Evolutionary conservation across 2,329 filamentous ascomycete species (phyloP), one percentile per base, ranked within the genome.

Genomic region (Aspergillus pseudonomiae): DNA sequence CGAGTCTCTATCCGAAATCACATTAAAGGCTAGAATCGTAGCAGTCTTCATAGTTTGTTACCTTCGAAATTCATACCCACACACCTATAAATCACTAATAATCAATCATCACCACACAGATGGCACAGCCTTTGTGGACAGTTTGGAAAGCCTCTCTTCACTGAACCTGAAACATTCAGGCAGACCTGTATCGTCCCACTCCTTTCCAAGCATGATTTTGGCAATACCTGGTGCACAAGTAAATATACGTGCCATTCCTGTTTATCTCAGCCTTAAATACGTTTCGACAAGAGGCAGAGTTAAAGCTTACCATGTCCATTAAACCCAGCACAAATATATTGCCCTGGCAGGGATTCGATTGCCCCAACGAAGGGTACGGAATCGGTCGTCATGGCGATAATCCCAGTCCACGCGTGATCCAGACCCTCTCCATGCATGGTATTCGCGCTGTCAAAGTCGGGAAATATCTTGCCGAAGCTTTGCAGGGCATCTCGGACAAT

Each of bases 271-370:
- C 30, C 9, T 11, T 11, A 7, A 50, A 16, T 3, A 16, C 26
- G 11, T 6, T 21, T 7, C 30, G 19, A 24, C 19, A 0, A 12
- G 7, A 36, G 30, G 28, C 7, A 14, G n/a, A 24, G 12, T 24
- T 54, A 10, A 21, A 16, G 24, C 55, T 26, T 32, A 71, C 81
- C 81, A 68, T 83, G 81, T 0, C 81, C 82, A 66, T 83, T 83
- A 63, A 83, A 83, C 0, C 82, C 82, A n/a, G 81, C 82, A 66
- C 81, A 83, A 10, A 84, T 75, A 69, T 76, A 84, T 59, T 84
- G 82, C 4, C 82, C 82, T 11, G 78, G 75, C 9, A 78, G 63
- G 0, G 73, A 73, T 11, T 79, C 73, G 6, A 84, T 69, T 1
- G 70, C 68, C 1, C 82, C 82, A n/a, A 84, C 73, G 63, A 83